Evolutionary conservation across 257 asterid species (phyloP).

Genomic region (Primulina huaijiensis): DNA sequence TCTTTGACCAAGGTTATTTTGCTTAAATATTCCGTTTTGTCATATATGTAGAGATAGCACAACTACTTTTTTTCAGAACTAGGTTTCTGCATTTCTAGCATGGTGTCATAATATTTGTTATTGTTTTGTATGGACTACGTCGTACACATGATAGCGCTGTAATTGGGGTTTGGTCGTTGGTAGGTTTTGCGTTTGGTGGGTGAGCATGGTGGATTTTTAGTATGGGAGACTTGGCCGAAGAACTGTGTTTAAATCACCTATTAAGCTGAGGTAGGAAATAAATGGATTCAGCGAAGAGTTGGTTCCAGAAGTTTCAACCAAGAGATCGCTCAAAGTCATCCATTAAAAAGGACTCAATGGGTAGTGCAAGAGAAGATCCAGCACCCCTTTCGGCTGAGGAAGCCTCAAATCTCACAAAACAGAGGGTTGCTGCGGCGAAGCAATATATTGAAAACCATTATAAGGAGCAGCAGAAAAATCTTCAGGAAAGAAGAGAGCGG

Average conservation of each 20-base stretch:
- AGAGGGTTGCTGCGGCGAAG: slow-evolving; percentile 94
- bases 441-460: slow-evolving; percentile 98
- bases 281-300: slow-evolving; percentile 89
- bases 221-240: slow-evolving; percentile 37
- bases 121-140: slow-evolving; percentile 7
- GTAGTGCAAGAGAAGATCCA: slow-evolving; percentile 67
- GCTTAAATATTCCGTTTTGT: no score
- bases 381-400: slow-evolving; percentile 59
- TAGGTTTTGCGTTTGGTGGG: slow-evolving; percentile 36
- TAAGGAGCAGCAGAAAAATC: slow-evolving; percentile 86
- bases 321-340: slow-evolving; percentile 71
- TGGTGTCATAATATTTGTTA: slow-evolving; percentile 4
- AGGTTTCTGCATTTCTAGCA: slow-evolving; percentile 1
- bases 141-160: neutral
- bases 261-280: slow-evolving; percentile 35
- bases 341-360: slow-evolving; percentile 63
- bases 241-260: slow-evolving; percentile 30
- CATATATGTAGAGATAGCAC: neutral
- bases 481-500: slow-evolving; percentile 96
- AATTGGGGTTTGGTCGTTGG: slow-evolving; percentile 13
- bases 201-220: slow-evolving; percentile 29
- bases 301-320: slow-evolving; percentile 80
- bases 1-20: no score
- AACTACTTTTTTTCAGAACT: neutral
- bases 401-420: slow-evolving; percentile 86